A percentile compares a stretch with the other conserved stretches of the same genome.
These are phyloP conservation scores for Curvularia sp. DNA, from an alignment of 2,329 filamentous ascomycete genomes.

Conservation along the genomic window DNA sequence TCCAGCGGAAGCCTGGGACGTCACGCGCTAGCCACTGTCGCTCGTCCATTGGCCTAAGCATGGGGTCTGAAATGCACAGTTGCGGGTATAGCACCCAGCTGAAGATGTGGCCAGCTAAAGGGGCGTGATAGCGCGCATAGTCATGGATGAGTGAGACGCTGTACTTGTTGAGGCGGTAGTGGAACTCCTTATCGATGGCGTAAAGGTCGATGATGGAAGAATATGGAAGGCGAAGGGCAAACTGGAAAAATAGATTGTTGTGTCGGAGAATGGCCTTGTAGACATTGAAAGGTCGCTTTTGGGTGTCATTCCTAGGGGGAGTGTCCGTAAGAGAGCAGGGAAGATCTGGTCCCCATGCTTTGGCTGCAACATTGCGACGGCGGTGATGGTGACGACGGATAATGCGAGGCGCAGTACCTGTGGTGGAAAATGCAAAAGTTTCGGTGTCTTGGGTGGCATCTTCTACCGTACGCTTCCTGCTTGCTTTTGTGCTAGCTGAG, in stretches of 20 bases:
- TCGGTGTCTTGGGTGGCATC: slow-evolving; percentile 3
- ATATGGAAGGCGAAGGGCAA: slow-evolving; percentile 39
- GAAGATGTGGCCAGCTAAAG: slow-evolving; percentile 65
- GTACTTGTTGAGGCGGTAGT: slow-evolving; percentile 57
- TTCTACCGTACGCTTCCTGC: slow-evolving; percentile 33
- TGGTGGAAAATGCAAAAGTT: background rate
- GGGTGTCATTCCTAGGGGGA: background rate
- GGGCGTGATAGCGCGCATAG: slow-evolving; percentile 63
- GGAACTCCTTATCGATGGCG: slow-evolving; percentile 51
- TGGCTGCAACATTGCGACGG: slow-evolving; percentile 30
- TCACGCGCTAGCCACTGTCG: slow-evolving; percentile 40
- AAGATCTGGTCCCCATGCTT: slow-evolving; percentile 28
- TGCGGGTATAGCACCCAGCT: slow-evolving; percentile 65
- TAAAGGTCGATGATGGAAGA: slow-evolving; percentile 41
- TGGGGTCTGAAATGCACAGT: slow-evolving; percentile 68
- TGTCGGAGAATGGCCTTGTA: slow-evolving; percentile 47
- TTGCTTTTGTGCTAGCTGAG: slow-evolving; percentile 16
- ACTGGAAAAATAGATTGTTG: slow-evolving; percentile 47
- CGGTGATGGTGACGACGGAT: slow-evolving; percentile 36
- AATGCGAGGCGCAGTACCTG: slow-evolving; percentile 20
- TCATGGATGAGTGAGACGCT: slow-evolving; percentile 63
- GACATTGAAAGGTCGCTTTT: slow-evolving; percentile 38
- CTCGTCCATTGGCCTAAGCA: slow-evolving; percentile 55
- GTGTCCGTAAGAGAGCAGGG: background rate
- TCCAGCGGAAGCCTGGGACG: slow-evolving; percentile 71